Evolutionary conservation across 2,329 filamentous ascomycete species (phyloP).

Genomic region (Cyclaneusma minus): DNA sequence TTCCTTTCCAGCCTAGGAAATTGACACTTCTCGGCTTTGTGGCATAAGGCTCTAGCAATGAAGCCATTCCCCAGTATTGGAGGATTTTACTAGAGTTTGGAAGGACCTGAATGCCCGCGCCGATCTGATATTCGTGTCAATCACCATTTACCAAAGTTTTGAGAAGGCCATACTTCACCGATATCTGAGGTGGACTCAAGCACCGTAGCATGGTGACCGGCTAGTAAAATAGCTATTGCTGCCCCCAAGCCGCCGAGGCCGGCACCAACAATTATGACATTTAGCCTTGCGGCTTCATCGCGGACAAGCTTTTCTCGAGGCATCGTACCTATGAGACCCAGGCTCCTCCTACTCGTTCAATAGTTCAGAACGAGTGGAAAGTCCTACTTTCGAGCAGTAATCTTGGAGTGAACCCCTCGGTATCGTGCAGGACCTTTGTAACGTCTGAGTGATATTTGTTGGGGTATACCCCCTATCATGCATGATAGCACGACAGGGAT

Average conservation of each 20-base stretch:
- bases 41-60: constrained; percentile 6
- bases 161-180: constrained; percentile 21
- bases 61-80: constrained; percentile 11
- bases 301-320: too few relatives aligned
- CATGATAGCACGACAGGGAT: too few relatives aligned
- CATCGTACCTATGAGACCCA: too few relatives aligned
- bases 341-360: too few relatives aligned
- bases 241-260: constrained; percentile 36
- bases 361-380: too few relatives aligned
- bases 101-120: constrained; percentile 15
- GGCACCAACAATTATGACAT: constrained; percentile 37
- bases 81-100: constrained; percentile 13
- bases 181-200: constrained; percentile 25
- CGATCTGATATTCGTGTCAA: constrained; percentile 30
- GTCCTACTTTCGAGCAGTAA: too few relatives aligned
- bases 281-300: constrained; percentile 5
- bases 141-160: constrained; percentile 29
- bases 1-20: too few relatives aligned
- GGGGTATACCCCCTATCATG: too few relatives aligned
- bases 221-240: constrained; percentile 13
- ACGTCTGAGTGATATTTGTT: too few relatives aligned
- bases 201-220: constrained; percentile 23
- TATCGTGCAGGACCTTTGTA: too few relatives aligned
- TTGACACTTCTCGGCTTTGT: constrained; percentile 3
- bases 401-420: too few relatives aligned